These are phyloP conservation scores for Coprinellus aureogranulatus DNA, from an alignment of 768 basidiomycete genomes.

Conservation along the genomic window DNA sequence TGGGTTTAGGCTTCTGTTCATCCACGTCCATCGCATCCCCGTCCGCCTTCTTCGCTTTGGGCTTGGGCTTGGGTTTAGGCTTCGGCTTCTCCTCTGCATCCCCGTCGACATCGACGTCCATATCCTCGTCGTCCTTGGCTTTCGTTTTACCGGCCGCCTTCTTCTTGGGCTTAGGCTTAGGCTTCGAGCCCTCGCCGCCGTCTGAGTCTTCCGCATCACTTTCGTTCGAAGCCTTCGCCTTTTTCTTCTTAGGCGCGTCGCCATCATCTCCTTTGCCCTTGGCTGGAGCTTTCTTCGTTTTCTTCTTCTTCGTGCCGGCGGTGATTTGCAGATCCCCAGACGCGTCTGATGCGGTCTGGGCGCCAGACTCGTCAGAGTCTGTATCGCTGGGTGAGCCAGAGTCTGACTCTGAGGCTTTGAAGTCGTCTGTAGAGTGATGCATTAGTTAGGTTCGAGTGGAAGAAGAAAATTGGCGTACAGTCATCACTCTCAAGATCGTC, in stretches of 20 bases:
- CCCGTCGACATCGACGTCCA: slow-evolving; percentile 39
- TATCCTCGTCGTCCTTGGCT: slow-evolving; percentile 43
- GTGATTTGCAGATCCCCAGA: slow-evolving; percentile 72
- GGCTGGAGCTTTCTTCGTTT: slow-evolving; percentile 38
- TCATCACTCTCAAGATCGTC: slow-evolving; percentile 82
- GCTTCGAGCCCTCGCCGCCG: slow-evolving; percentile 37
- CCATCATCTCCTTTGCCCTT: slow-evolving; percentile 13
- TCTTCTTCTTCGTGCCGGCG: slow-evolving; percentile 43
- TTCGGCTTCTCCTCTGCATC: slow-evolving; percentile 36
- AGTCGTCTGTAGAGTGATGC: slow-evolving; percentile 65
- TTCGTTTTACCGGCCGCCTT: slow-evolving; percentile 31
- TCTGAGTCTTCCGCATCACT: slow-evolving; percentile 49
- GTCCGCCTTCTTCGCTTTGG: slow-evolving; percentile 34
- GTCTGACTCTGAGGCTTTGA: slow-evolving; percentile 82
- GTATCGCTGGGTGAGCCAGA: slow-evolving; percentile 81
- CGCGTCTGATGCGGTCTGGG: slow-evolving; percentile 80
- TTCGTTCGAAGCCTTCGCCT: slow-evolving; percentile 36
- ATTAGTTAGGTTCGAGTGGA: not conserved
- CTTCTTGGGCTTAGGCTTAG: slow-evolving; percentile 29
- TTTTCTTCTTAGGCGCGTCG: slow-evolving; percentile 38
- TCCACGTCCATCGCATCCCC: slow-evolving; percentile 51
- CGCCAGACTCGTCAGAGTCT: slow-evolving; percentile 67
- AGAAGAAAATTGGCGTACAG: slow-evolving; percentile 34
- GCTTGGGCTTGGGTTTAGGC: slow-evolving; percentile 44
- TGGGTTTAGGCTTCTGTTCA: slow-evolving; percentile 38